A percentile compares a stretch with the other conserved stretches of the same genome.
These are phyloP conservation scores for Alternaria sp. DNA, from an alignment of 2,329 filamentous ascomycete genomes.

Conservation along the genomic window DNA sequence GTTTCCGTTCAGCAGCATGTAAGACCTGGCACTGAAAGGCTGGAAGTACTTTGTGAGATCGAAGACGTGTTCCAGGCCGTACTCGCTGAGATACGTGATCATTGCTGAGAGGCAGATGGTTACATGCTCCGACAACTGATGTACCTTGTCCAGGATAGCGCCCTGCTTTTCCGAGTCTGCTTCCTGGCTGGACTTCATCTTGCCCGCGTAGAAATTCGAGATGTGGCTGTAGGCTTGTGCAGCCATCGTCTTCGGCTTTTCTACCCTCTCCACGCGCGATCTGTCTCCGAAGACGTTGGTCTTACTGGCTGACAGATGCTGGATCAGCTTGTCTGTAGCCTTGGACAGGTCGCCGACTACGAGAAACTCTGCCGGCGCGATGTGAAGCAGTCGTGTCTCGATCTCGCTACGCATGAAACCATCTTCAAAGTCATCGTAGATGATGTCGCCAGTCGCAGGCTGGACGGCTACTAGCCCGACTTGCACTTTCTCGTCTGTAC, in stretches of 20 bases:
- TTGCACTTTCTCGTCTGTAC: slow-evolving; percentile 91
- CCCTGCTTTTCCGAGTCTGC: slow-evolving; percentile 47
- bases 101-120: slow-evolving; percentile 94
- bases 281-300: slow-evolving; percentile 92
- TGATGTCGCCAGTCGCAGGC: slow-evolving; percentile 91
- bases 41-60: slow-evolving; percentile 97
- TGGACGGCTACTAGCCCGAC: slow-evolving; percentile 94
- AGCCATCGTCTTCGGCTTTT: slow-evolving; percentile 79
- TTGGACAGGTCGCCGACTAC: slow-evolving; percentile 90
- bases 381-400: slow-evolving; percentile 92
- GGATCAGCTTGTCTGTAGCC: slow-evolving; percentile 88
- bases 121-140: slow-evolving; percentile 82
- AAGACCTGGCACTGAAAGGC: slow-evolving; percentile 89
- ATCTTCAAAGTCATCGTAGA: slow-evolving; percentile 95
- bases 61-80: slow-evolving; percentile 93
- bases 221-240: slow-evolving; percentile 88
- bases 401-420: slow-evolving; percentile 97
- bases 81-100: slow-evolving; percentile 91
- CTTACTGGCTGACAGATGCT: slow-evolving; percentile 84
- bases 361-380: slow-evolving; percentile 93
- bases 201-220: slow-evolving; percentile 88
- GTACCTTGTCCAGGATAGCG: slow-evolving; percentile 81
- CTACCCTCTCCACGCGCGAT: slow-evolving; percentile 80
- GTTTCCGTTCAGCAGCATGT: slow-evolving; percentile 96
- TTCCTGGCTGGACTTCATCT: slow-evolving; percentile 64